A percentile compares a stretch with the other conserved stretches of the same genome.
phyloP scores from a whole-genome alignment of 345 rosid species.

The Eucalyptus tenuipes region DNA sequence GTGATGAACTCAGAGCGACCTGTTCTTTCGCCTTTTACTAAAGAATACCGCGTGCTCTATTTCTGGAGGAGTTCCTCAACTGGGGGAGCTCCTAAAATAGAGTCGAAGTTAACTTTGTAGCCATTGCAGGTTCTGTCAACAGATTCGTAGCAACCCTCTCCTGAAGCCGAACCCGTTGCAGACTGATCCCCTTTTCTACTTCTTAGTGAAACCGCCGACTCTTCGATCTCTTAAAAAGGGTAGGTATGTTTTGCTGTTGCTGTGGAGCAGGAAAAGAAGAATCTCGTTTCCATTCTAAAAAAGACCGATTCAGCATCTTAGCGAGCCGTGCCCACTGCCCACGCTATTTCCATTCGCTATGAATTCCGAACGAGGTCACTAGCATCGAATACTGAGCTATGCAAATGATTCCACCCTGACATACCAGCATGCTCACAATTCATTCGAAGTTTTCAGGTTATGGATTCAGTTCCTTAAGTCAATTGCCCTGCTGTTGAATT shows the following conservation, averaged over 20 bases:
- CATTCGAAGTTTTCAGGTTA: background rate
- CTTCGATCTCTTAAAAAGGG: background rate
- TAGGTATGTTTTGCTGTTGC: background rate
- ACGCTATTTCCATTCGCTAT: background rate
- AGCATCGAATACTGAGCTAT: background rate
- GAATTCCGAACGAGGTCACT: background rate
- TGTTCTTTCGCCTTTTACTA: constrained; percentile 42
- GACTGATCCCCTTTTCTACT: background rate
- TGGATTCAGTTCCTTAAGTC: background rate
- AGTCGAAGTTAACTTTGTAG: background rate
- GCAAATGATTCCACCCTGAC: background rate
- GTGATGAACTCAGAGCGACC: constrained; percentile 21
- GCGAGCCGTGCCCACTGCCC: background rate
- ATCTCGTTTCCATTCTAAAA: too few species aligned
- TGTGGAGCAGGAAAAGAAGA: background rate
- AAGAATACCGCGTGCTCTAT: constrained; percentile 24
- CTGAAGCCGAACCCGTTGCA: background rate
- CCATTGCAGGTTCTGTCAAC: background rate
- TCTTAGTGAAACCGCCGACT: background rate
- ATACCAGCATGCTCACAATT: background rate
- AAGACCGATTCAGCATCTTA: background rate
- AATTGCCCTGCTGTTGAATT: background rate
- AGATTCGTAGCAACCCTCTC: background rate
- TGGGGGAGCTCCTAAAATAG: background rate
- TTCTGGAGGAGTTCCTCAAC: background rate